Conservation (phyloP, 352 stramenopile species). For the Globisporangium apiculatum region DNA sequence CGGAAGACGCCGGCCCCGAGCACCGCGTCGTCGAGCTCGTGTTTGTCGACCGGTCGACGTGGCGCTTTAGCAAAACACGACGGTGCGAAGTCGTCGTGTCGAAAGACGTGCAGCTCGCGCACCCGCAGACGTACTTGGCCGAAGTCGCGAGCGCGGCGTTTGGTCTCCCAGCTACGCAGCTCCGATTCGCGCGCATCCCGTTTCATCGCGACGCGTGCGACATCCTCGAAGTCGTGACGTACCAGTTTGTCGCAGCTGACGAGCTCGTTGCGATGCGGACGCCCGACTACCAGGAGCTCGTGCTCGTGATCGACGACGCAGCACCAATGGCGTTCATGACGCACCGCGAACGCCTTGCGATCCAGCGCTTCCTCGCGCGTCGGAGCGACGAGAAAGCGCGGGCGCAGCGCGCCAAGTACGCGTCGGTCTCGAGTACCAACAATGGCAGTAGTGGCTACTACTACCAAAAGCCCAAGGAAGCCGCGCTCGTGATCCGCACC, state of each 20-base stretch:
- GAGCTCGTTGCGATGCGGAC: constrained; percentile 19
- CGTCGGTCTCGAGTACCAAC: constrained; percentile 7
- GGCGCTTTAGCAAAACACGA: constrained; percentile 51
- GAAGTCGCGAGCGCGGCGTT: constrained; percentile 29
- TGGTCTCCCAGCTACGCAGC: constrained; percentile 38
- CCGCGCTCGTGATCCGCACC: constrained; percentile 71
- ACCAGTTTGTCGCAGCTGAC: constrained; percentile 27
- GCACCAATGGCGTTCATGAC: constrained; percentile 31
- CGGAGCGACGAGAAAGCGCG: constrained; percentile 59
- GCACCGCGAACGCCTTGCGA: constrained; percentile 36
- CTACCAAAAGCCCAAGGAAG: constrained; percentile 72
- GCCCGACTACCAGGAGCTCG: constrained; percentile 55
- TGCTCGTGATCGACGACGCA: constrained; percentile 53
- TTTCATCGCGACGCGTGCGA: constrained; percentile 59
- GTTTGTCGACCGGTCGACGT: constrained; percentile 56
- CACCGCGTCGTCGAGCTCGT: constrained; percentile 65
- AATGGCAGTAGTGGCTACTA: constrained; percentile 20
- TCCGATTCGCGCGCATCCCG: constrained; percentile 53
- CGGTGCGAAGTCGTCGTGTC: constrained; percentile 53
- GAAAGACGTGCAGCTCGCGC: constrained; percentile 19
- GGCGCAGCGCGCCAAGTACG: constrained; percentile 35
- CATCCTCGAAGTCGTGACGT: constrained; percentile 63
- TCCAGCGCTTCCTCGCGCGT: constrained; percentile 46
- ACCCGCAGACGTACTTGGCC: constrained; percentile 31
- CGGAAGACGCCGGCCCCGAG: constrained; percentile 30